phyloP scores from a whole-genome alignment of 1,139 yeast genomes.

The Meyerozyma sp. region DNA sequence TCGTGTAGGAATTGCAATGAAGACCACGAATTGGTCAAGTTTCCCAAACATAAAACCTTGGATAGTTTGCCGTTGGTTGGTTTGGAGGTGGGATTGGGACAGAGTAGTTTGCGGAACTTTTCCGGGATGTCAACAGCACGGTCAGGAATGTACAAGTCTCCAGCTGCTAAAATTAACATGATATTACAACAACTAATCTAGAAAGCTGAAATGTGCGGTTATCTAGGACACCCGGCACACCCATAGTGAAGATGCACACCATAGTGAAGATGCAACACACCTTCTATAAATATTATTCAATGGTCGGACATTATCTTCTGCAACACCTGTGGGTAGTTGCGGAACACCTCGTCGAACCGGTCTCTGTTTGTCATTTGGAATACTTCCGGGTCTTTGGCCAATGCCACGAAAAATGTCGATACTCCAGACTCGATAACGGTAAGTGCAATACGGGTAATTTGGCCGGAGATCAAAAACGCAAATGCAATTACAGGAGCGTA shows the following conservation, averaged over 20 bases:
- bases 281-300: constrained; percentile 6
- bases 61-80: constrained; percentile 64
- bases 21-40: constrained; percentile 63
- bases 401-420: constrained; percentile 80
- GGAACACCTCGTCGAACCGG: constrained; percentile 64
- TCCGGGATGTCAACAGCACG: constrained; percentile 58
- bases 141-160: constrained; percentile 87
- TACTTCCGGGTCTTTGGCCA: constrained; percentile 85
- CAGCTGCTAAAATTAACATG: constrained; percentile 86
- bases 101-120: constrained; percentile 65
- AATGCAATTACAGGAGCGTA: constrained; percentile 78
- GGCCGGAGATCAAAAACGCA: constrained; percentile 70
- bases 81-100: constrained; percentile 40
- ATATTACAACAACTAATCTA: not conserved
- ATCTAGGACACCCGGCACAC: not conserved
- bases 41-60: constrained; percentile 83
- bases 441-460: constrained; percentile 67
- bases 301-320: constrained; percentile 43
- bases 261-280: not conserved
- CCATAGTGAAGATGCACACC: not conserved
- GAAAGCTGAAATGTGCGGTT: not conserved
- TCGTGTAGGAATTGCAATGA: constrained; percentile 61
- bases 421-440: constrained; percentile 78
- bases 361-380: constrained; percentile 74
- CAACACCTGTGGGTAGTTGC: constrained; percentile 71